Conservation (phyloP, 164 flowering plant genomes). For the Piper betle region DNA sequence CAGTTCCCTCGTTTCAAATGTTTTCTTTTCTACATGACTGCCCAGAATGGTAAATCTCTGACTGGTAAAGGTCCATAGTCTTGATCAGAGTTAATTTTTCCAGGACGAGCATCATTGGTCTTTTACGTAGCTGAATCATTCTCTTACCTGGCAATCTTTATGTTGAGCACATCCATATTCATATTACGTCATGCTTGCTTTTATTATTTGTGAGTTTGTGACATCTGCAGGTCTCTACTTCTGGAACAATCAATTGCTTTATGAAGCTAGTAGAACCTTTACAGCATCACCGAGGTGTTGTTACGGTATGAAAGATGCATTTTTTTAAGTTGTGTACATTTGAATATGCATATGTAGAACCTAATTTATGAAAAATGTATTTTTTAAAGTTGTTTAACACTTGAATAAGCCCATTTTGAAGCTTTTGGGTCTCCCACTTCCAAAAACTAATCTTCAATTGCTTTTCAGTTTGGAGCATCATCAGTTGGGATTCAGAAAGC, state of each 20-base stretch:
- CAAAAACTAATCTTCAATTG: background rate
- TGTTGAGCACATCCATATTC: too few species aligned
- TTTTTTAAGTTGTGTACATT: too few species aligned
- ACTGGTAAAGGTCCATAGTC: slow-evolving; percentile 22
- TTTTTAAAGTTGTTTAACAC: too few species aligned
- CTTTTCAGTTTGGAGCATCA: slow-evolving; percentile 29
- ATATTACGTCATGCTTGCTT: background rate
- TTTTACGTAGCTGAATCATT: background rate
- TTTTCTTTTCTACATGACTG: slow-evolving; percentile 16
- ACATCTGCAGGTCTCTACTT: slow-evolving; percentile 14
- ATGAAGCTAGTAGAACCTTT: slow-evolving; percentile 26
- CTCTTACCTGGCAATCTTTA: background rate
- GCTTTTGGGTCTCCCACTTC: background rate
- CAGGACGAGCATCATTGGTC: background rate
- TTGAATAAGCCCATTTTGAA: too few species aligned
- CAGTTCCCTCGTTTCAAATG: slow-evolving; percentile 7
- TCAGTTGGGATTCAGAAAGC: slow-evolving; percentile 24
- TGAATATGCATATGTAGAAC: too few species aligned
- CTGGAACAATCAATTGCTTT: slow-evolving; percentile 22
- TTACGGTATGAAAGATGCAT: slow-evolving; percentile 36
- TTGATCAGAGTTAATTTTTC: background rate
- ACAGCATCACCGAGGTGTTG: slow-evolving; percentile 21
- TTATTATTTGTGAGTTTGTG: background rate
- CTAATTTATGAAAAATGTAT: too few species aligned
- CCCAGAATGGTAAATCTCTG: too few species aligned